A percentile compares a stretch with the other conserved stretches of the same genome.
Evolutionary conservation across 2,329 filamentous ascomycete genomes (phyloP).

Genomic region (Phoma sp.): DNA sequence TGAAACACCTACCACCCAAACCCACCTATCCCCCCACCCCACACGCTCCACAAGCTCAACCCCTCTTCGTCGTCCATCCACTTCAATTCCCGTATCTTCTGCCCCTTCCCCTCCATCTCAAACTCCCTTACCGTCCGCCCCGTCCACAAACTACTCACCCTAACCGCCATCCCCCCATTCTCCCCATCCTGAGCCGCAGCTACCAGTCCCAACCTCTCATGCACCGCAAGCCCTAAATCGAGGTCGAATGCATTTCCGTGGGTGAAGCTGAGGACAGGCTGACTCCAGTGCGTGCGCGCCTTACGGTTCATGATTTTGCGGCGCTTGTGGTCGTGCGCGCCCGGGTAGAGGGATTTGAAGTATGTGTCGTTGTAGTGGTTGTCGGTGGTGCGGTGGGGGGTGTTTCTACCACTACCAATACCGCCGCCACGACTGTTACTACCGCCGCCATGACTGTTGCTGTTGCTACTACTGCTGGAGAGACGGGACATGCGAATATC

Average conservation of each 20-base stretch:
- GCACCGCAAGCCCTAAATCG: conserved; percentile 40
- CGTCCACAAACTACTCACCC: conserved; percentile 44
- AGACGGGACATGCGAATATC: conserved; percentile 37
- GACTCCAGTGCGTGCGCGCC: conserved; percentile 24
- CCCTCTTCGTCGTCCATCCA: conserved; percentile 38
- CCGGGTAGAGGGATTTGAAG: conserved; percentile 20
- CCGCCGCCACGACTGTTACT: no score
- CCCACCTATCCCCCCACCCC: conserved; percentile 27
- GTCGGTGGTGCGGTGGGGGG: no score
- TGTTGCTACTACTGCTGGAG: no score
- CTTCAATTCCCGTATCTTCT: conserved; percentile 32
- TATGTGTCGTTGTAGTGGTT: conserved; percentile 27
- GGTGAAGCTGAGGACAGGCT: conserved; percentile 36
- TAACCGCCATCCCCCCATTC: conserved; percentile 22
- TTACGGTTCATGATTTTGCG: conserved; percentile 20
- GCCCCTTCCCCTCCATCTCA: background rate
- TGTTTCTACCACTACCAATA: no score
- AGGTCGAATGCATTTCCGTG: conserved; percentile 34
- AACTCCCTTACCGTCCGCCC: conserved; percentile 39
- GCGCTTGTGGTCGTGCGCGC: conserved; percentile 17
- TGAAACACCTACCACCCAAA: conserved; percentile 24
- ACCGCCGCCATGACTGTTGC: no score
- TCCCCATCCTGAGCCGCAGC: conserved; percentile 41
- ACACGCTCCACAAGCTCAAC: conserved; percentile 33
- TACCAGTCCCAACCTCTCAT: conserved; percentile 39